These are phyloP conservation scores for Fusarium ambrosium DNA, from an alignment of 2,329 filamentous ascomycete species.

Conservation along the genomic window DNA sequence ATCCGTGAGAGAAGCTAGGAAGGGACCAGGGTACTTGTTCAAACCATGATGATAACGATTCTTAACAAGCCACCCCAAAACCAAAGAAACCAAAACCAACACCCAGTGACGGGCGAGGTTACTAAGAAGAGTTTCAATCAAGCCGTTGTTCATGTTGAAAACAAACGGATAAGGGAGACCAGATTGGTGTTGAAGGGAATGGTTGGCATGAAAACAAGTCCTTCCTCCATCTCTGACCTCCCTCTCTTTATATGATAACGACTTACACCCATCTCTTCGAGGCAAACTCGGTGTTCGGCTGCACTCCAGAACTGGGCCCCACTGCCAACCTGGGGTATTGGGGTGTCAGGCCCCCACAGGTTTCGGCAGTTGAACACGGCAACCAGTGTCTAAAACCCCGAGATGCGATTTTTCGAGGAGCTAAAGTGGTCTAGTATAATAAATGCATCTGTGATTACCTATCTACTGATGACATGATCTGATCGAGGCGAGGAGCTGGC, in stretches of 20 bases:
- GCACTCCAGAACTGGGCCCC: conserved; percentile 26
- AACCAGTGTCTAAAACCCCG: background rate
- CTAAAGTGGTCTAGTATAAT: background rate
- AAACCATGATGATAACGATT: conserved; percentile 66
- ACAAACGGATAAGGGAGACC: background rate
- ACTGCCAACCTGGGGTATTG: conserved; percentile 32
- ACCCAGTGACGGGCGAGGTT: conserved; percentile 40
- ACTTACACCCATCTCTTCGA: conserved; percentile 26
- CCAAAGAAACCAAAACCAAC: conserved; percentile 18
- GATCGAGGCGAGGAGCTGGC: conserved; percentile 29
- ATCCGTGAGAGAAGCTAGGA: conserved; percentile 73
- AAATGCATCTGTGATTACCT: background rate
- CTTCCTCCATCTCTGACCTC: background rate
- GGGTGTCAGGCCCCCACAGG: conserved; percentile 21
- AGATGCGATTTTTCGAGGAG: conserved; percentile 9
- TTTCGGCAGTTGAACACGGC: conserved; percentile 38
- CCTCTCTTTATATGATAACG: conserved; percentile 32
- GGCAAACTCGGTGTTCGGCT: conserved; percentile 25
- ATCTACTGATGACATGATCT: fast-evolving
- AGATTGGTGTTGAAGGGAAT: background rate
- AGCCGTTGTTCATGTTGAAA: conserved; percentile 43
- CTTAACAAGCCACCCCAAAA: conserved; percentile 28
- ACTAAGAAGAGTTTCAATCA: conserved; percentile 37
- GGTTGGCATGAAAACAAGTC: conserved; percentile 13
- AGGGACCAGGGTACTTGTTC: conserved; percentile 79